Evolutionary conservation across 1,284 basidiomycete genomes (phyloP).

Genomic region (Cryptococcus hybrid): DNA sequence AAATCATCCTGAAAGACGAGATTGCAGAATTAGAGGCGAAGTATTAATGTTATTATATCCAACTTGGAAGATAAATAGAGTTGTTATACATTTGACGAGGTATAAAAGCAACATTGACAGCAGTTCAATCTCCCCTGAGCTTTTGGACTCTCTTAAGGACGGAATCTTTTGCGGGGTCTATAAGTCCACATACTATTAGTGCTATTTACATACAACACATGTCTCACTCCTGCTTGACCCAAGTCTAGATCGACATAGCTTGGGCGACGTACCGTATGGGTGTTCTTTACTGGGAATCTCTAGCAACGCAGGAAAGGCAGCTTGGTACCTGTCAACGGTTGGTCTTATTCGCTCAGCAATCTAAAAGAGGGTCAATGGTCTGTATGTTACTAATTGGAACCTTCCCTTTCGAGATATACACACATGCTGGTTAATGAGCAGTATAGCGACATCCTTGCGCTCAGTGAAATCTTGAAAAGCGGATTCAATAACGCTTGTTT

Average conservation of each 20-base stretch:
- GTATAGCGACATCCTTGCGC: constrained; percentile 88
- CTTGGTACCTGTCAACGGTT: constrained; percentile 89
- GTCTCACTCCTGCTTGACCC: too few relatives aligned
- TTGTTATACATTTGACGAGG: neutral
- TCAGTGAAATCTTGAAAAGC: constrained; percentile 90
- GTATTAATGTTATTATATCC: neutral
- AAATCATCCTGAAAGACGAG: constrained; percentile 37
- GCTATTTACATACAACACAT: too few relatives aligned
- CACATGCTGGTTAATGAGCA: constrained; percentile 96
- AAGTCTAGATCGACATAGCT: neutral
- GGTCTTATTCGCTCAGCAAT: constrained; percentile 96
- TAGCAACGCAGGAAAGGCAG: constrained; percentile 93
- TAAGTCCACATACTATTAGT: neutral
- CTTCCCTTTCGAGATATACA: neutral
- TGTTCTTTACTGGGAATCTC: constrained; percentile 81
- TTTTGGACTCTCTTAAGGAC: constrained; percentile 97
- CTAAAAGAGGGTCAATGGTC: constrained; percentile 54
- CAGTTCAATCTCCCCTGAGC: constrained; percentile 73
- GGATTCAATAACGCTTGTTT: constrained; percentile 79
- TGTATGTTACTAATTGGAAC: too few relatives aligned
- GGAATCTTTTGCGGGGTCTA: constrained; percentile 96
- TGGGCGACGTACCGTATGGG: constrained; percentile 68
- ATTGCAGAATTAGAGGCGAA: constrained; percentile 34
- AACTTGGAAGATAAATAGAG: neutral
- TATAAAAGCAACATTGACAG: neutral